Evolutionary conservation across 768 basidiomycete species (phyloP).

Genomic region (Suillus placidus): DNA sequence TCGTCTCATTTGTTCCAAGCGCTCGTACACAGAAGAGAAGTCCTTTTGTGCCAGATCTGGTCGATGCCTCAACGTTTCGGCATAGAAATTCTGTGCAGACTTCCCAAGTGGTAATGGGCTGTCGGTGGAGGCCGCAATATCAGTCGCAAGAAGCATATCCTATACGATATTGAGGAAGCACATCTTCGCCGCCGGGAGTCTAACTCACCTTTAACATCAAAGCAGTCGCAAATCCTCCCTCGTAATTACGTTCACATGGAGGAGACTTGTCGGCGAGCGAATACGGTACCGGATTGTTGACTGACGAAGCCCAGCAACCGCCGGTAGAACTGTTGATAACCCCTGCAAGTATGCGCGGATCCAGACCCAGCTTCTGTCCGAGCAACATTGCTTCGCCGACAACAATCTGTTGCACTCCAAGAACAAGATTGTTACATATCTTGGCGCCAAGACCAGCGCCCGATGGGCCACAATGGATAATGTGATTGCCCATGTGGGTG

Average conservation of each 20-base stretch:
- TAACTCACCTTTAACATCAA: conserved; percentile 77
- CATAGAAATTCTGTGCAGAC: conserved; percentile 66
- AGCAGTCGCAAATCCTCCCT: conserved; percentile 82
- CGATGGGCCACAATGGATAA: conserved; percentile 82
- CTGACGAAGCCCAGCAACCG: conserved; percentile 78
- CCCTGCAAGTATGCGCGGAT: conserved; percentile 72
- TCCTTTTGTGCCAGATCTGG: conserved; percentile 71
- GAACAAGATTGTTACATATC: conserved; percentile 85
- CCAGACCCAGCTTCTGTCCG: conserved; percentile 78
- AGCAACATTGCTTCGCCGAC: conserved; percentile 91
- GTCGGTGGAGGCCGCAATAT: conserved; percentile 52
- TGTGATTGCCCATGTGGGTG: conserved; percentile 74
- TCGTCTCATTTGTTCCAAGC: conserved; percentile 41
- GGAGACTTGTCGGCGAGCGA: conserved; percentile 72
- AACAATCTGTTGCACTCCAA: conserved; percentile 81
- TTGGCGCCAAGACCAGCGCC: conserved; percentile 86
- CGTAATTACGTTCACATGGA: conserved; percentile 81
- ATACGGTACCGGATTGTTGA: conserved; percentile 86
- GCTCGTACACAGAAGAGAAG: conserved; percentile 80
- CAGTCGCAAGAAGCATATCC: conserved; percentile 84
- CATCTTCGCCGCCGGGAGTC: conserved; percentile 1
- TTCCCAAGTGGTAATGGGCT: conserved; percentile 67
- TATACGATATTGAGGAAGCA: conserved; percentile 32
- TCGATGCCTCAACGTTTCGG: conserved; percentile 49
- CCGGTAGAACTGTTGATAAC: conserved; percentile 89